Evolutionary conservation across 2,329 filamentous ascomycete genomes (phyloP).

Genomic region (Fusarium sp.): DNA sequence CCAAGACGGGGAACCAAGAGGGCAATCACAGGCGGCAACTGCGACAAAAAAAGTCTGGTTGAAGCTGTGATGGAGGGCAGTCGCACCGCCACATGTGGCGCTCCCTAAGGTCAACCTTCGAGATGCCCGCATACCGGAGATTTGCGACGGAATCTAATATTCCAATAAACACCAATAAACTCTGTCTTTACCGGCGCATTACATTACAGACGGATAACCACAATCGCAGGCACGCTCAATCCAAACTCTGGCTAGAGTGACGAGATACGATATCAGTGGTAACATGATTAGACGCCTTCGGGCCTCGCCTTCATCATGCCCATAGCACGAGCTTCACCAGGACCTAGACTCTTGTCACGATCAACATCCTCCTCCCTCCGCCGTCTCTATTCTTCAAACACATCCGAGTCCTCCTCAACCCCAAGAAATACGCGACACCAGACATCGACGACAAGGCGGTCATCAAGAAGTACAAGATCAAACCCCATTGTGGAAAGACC

Average conservation of each 20-base stretch:
- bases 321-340: conserved; percentile 36
- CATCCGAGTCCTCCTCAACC: not conserved
- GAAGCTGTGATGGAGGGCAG: not conserved
- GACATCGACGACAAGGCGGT: not conserved
- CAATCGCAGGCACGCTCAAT: not conserved
- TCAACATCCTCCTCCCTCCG: conserved; percentile 17
- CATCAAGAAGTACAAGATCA: not conserved
- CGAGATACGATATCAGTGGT: not conserved
- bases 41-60: not conserved
- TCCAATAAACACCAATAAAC: not conserved
- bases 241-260: not conserved
- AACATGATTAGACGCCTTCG: conserved; percentile 31
- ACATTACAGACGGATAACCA: not conserved
- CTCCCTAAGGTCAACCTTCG: not conserved
- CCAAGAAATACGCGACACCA: not conserved
- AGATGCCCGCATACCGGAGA: not conserved
- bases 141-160: conserved; percentile 3
- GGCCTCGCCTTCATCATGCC: conserved; percentile 39
- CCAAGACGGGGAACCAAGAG: not conserved
- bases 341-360: conserved; percentile 23
- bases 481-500: not conserved
- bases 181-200: not conserved
- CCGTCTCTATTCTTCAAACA: conserved; percentile 27
- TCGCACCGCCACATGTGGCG: conserved; percentile 29
- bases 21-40: not conserved